Evolutionary conservation across 1,139 yeast species (phyloP).

Genomic region (Candida tetrigidarum): DNA sequence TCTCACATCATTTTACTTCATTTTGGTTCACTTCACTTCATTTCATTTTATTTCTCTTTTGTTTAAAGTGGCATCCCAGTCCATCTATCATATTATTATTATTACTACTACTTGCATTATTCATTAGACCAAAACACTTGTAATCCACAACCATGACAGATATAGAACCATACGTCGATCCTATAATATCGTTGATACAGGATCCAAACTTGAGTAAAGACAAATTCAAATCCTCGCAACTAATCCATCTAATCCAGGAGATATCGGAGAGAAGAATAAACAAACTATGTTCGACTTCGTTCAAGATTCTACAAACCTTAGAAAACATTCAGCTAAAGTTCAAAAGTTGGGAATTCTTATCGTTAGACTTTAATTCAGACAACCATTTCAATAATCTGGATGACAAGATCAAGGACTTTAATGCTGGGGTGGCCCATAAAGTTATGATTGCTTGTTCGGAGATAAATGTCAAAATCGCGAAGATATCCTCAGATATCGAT

Average conservation of each 20-base stretch:
- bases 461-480: slow-evolving; percentile 43
- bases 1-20: too few relatives aligned
- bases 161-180: slow-evolving; percentile 43
- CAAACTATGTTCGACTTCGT: slow-evolving; percentile 52
- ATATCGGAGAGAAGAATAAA: slow-evolving; percentile 51
- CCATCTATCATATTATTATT: too few relatives aligned
- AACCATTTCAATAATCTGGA: slow-evolving; percentile 37
- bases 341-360: slow-evolving; percentile 60
- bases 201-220: slow-evolving; percentile 55
- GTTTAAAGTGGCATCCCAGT: not conserved
- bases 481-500: slow-evolving; percentile 51
- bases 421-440: slow-evolving; percentile 50
- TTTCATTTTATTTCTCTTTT: not conserved
- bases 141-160: slow-evolving; percentile 20
- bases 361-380: slow-evolving; percentile 54
- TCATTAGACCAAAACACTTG: not conserved
- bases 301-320: slow-evolving; percentile 51
- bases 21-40: too few relatives aligned
- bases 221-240: slow-evolving; percentile 42
- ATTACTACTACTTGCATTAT: not conserved
- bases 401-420: slow-evolving; percentile 42
- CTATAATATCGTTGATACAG: slow-evolving; percentile 48
- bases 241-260: slow-evolving; percentile 46
- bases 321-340: slow-evolving; percentile 53
- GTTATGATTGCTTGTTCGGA: slow-evolving; percentile 55